Evolutionary conservation across 2,329 filamentous ascomycete genomes (phyloP), one percentile per base, ranked within the genome.

Genomic region (Harringtonia lauricola): DNA sequence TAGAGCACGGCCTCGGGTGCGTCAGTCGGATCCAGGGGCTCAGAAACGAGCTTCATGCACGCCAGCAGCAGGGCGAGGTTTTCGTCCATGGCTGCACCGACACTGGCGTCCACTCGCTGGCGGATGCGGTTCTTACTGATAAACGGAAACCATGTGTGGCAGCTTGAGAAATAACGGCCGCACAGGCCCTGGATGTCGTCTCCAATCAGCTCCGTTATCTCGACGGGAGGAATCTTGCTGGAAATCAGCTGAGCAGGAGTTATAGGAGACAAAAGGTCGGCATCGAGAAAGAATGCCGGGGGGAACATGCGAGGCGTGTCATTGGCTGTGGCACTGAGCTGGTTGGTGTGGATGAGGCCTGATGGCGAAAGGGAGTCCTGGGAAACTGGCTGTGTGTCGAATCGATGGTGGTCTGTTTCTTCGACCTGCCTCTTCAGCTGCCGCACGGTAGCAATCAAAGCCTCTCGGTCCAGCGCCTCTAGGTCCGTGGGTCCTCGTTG

Each of bases 21-120:
- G 10, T 26, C 24, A 10, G 24, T 10, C 24, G 24, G 24, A 10
- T 26, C 24, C 7, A 26, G 42, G 17, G 37, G 52, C 39, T 41
- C 51, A 7, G 43, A 49, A 40, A 54, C 42, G n/a, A 58, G 47
- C 39, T 53, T 54, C 55, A 58, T 57, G 29, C 47, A 48, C 3
- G 52, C 44, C 30, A 57, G 44, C 3, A 58, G 35, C 8, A 55
- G 43, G 4, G 49, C 47, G 4, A 47, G 42, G 19, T 49, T 49
- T 3, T 37, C 43, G 17, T 48, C 22, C 4, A 8, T 13, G 3
- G 40, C 41, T 6, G 31, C 31, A 14, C 6, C 31, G 14, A 34
- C 17, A 42, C 41, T 3, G 30, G n/a, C 28, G 17, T 49, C 22
- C 12, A 46, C 26, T 4, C 21, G 29, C 22, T 39, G 36, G n/a